These are phyloP conservation scores for Botryotinia calthae DNA, from an alignment of 2,329 filamentous ascomycete species.

Conservation along the genomic window DNA sequence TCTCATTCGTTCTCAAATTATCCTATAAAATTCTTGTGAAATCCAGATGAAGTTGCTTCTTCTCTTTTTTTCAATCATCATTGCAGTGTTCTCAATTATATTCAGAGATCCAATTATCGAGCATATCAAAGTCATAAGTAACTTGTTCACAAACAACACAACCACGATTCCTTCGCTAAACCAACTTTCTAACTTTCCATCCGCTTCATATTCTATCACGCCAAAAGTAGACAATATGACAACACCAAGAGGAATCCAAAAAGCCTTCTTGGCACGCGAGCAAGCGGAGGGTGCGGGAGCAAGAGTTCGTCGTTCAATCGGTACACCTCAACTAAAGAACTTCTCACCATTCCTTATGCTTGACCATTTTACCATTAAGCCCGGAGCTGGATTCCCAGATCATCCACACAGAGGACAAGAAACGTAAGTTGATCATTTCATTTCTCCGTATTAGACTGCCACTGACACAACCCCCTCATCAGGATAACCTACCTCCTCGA, in stretches of 20 bases:
- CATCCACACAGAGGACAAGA: slow-evolving; percentile 64
- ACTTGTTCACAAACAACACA: slow-evolving; percentile 24
- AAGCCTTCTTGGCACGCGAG: slow-evolving; percentile 80
- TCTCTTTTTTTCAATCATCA: slow-evolving; percentile 30
- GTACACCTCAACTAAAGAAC: slow-evolving; percentile 77
- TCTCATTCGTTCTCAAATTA: not conserved
- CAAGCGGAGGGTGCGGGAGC: slow-evolving; percentile 88
- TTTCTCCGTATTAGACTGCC: not conserved
- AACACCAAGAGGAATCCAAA: slow-evolving; percentile 71
- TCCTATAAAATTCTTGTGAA: not conserved
- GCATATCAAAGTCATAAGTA: slow-evolving; percentile 25
- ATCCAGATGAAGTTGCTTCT: slow-evolving; percentile 35
- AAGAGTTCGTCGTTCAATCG: slow-evolving; percentile 81
- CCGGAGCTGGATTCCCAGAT: slow-evolving; percentile 85
- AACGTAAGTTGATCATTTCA: not conserved
- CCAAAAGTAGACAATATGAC: slow-evolving; percentile 52
- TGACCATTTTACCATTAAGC: slow-evolving; percentile 80
- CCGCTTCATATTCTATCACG: slow-evolving; percentile 25
- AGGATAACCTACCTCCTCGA: slow-evolving; percentile 82
- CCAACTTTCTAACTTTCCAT: slow-evolving; percentile 27
- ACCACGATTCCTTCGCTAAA: slow-evolving; percentile 20
- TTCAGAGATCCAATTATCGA: slow-evolving; percentile 31
- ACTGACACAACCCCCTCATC: slow-evolving; percentile 8
- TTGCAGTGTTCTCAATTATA: slow-evolving; percentile 34
- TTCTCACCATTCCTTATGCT: slow-evolving; percentile 95